phyloP scores from a whole-genome alignment of 2,329 filamentous ascomycete genomes.

The Verticillium klebahnii region DNA sequence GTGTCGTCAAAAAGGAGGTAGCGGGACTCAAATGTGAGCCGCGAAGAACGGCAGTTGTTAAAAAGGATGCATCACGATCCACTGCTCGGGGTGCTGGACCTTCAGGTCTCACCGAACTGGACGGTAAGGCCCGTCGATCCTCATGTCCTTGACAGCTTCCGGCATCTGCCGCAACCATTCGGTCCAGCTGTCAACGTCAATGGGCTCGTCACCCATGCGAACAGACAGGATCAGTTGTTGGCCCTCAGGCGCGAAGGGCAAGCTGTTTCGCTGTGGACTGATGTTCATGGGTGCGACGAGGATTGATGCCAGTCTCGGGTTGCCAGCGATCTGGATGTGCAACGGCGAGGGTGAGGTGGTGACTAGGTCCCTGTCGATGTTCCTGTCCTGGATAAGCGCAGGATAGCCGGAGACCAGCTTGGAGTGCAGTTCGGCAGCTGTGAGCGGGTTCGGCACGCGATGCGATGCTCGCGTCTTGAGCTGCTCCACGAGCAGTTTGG shows the following conservation, averaged over 20 bases:
- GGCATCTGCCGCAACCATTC: conserved; percentile 57
- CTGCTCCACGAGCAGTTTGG: conserved; percentile 43
- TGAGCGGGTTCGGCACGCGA: conserved; percentile 35
- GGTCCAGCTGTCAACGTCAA: conserved; percentile 49
- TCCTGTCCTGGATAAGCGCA: conserved; percentile 44
- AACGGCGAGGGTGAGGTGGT: conserved; percentile 50
- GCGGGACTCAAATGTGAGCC: neutral
- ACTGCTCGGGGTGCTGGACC: neutral
- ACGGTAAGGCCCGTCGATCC: conserved; percentile 46
- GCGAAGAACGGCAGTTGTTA: neutral
- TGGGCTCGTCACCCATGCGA: conserved; percentile 43
- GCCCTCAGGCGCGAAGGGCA: conserved; percentile 37
- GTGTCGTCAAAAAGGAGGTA: neutral
- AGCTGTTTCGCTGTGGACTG: conserved; percentile 30
- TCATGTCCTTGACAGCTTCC: conserved; percentile 50
- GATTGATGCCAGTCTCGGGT: conserved; percentile 50
- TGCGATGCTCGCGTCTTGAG: conserved; percentile 43
- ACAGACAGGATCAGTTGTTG: conserved; percentile 47
- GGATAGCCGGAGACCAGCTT: conserved; percentile 47
- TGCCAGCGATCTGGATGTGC: conserved; percentile 51
- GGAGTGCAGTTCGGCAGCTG: conserved; percentile 50
- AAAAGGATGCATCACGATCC: neutral
- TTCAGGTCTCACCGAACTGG: conserved; percentile 23
- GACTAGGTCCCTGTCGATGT: conserved; percentile 39
- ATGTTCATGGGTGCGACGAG: conserved; percentile 46